Evolutionary conservation across 176 grass and related monocot genomes (phyloP), one percentile per base, ranked within the genome.

Genomic region (Eremochloa ophiuroides): DNA sequence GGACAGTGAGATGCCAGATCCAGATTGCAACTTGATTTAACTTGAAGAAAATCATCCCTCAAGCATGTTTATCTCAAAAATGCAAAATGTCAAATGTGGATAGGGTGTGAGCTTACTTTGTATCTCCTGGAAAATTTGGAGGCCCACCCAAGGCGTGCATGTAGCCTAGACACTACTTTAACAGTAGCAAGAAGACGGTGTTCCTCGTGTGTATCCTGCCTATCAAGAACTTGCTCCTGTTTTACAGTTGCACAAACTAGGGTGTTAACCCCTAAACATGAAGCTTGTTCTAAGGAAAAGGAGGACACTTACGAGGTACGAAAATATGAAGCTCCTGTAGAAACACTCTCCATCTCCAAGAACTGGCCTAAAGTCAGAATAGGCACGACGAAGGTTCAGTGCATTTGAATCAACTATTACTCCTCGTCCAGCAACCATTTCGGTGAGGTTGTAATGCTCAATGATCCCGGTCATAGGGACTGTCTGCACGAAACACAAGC

Each of bases 41-140:
- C 30, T 75, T 62, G 64, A 77, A 62, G 23, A 76, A 77, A 87
- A 51, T 76, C 29, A 70, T 77, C 39, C 47, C 29, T 76, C 66
- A 81, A 69, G 62, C 28, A 60, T 61, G 3, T 62, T 62, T 48
- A 82, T 76, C 39, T 76, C 18, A 62, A 15, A 60, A 75, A 69
- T 14, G 29, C 18, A 15, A 60, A 75, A 69, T 14, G 29, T 13
- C 11, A 48, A 61, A 61, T 47, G 50, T 61, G 31, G 41, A 76
- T 13, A 42, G 77, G 33, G 25, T 1, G 2, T 76, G 30, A 82
- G 35, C 33, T 83, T 83, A 88, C 75, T 67, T 67, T 74, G 69
- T n/a, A 7, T 12, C 38, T 83, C 46, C 10, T 17, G 29, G 38
- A 48, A 79, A 84, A 79, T 10, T 66, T 5, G 20, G 75, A 67